These are phyloP conservation scores for Spergularia bocconei DNA, from an alignment of 148 eudicot genomes.

Conservation along the genomic window DNA sequence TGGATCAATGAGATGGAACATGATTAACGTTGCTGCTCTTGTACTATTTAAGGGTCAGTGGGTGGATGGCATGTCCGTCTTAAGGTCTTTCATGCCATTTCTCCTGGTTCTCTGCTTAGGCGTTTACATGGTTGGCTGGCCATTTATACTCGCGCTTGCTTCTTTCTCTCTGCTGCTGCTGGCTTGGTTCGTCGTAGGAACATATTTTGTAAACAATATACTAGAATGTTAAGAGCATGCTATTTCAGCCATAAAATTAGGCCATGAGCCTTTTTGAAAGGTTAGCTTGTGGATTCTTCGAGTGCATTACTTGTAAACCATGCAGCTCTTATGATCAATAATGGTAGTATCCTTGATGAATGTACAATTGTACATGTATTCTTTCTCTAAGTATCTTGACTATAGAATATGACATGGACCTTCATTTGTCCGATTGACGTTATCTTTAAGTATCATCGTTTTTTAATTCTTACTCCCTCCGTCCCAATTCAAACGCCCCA, in stretches of 20 bases:
- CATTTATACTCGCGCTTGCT: constrained; percentile 56
- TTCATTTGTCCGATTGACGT: no score
- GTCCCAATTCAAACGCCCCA: no score
- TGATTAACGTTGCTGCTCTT: constrained; percentile 66
- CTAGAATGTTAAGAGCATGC: constrained; percentile 36
- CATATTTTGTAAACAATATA: constrained; percentile 45
- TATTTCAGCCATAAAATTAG: background rate
- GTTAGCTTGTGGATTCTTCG: background rate
- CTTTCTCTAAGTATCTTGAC: background rate
- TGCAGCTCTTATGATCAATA: background rate
- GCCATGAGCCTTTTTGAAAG: background rate
- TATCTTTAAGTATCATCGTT: no score
- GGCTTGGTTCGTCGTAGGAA: constrained; percentile 54
- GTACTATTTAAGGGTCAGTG: constrained; percentile 63
- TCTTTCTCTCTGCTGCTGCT: constrained; percentile 49
- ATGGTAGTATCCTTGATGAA: background rate
- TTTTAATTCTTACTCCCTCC: no score
- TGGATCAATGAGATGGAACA: constrained; percentile 83
- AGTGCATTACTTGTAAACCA: no score
- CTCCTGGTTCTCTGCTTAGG: constrained; percentile 62
- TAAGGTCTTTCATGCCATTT: constrained; percentile 69
- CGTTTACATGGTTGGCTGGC: constrained; percentile 77
- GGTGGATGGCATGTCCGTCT: constrained; percentile 55
- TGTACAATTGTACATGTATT: background rate
- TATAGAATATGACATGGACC: no score